Percentiles rank a stretch among this genome's conserved stretches.
phyloP scores from a whole-genome alignment of 2,329 filamentous ascomycete genomes.

The Huntiella abstrusa region DNA sequence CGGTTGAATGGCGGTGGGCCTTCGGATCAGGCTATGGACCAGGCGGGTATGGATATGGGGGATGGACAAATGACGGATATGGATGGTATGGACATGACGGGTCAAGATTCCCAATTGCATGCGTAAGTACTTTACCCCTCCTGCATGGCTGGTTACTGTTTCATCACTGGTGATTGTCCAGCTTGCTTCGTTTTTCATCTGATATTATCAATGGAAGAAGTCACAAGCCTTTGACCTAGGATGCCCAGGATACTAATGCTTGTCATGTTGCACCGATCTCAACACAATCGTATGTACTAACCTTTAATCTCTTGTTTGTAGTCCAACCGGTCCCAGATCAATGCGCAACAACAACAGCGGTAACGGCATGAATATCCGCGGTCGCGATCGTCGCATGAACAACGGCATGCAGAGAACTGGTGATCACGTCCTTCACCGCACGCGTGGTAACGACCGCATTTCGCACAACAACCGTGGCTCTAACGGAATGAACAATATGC shows the following conservation, averaged over 20 bases:
- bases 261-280: too few species aligned
- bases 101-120: conserved; percentile 26
- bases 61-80: background rate
- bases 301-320: conserved; percentile 20
- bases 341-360: conserved; percentile 52
- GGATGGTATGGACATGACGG: conserved; percentile 10
- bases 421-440: conserved; percentile 63
- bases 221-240: too few species aligned
- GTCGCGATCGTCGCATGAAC: conserved; percentile 53
- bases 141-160: background rate
- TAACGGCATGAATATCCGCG: conserved; percentile 22
- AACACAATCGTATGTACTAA: background rate
- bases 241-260: too few species aligned
- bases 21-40: background rate
- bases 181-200: too few species aligned
- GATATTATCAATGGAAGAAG: too few species aligned
- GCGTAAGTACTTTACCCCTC: conserved; percentile 29
- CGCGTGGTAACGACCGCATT: conserved; percentile 67
- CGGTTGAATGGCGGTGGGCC: conserved; percentile 34
- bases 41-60: background rate
- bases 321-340: conserved; percentile 83
- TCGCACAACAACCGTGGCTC: conserved; percentile 39
- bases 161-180: too few species aligned
- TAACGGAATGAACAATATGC: conserved; percentile 9
- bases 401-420: conserved; percentile 61